Conservation (phyloP, 306 rosid genomes). For the Castanospermum australe region DNA sequence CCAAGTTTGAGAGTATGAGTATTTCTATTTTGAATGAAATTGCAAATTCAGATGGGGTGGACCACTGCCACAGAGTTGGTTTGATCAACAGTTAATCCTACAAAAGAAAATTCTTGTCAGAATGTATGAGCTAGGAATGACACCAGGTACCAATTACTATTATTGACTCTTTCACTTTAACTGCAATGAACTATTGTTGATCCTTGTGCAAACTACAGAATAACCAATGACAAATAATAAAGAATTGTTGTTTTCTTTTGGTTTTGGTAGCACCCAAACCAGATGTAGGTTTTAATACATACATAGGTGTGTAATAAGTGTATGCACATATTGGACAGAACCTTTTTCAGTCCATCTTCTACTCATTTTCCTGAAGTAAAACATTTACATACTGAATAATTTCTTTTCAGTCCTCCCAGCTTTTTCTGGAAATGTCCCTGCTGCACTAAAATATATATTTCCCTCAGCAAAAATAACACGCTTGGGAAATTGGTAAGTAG, state of each 20-base stretch:
- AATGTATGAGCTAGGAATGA: slow-evolving; percentile 93
- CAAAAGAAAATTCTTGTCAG: slow-evolving; percentile 77
- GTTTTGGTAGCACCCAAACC: background rate
- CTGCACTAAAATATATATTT: slow-evolving; percentile 58
- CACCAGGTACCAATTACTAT: slow-evolving; percentile 63
- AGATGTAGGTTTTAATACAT: background rate
- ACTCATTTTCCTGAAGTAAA: background rate
- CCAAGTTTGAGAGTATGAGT: slow-evolving; percentile 1
- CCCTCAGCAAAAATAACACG: slow-evolving; percentile 92
- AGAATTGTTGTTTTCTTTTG: slow-evolving; percentile 9
- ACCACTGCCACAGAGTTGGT: slow-evolving; percentile 89
- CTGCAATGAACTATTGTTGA: background rate
- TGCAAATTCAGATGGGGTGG: slow-evolving; percentile 80
- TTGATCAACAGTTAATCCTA: slow-evolving; percentile 72
- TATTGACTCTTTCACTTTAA: background rate
- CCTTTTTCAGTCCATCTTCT: background rate
- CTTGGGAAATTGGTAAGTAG: slow-evolving; percentile 80
- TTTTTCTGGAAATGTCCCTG: slow-evolving; percentile 94
- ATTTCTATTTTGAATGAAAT: slow-evolving; percentile 11
- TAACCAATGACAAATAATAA: background rate
- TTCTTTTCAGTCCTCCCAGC: slow-evolving; percentile 85
- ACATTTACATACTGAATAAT: slow-evolving; percentile 10
- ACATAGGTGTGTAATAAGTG: background rate
- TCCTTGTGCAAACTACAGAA: background rate
- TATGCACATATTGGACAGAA: background rate